phyloP scores from a whole-genome alignment of 2,329 filamentous ascomycete species.

The Penicillium sumatraense region DNA sequence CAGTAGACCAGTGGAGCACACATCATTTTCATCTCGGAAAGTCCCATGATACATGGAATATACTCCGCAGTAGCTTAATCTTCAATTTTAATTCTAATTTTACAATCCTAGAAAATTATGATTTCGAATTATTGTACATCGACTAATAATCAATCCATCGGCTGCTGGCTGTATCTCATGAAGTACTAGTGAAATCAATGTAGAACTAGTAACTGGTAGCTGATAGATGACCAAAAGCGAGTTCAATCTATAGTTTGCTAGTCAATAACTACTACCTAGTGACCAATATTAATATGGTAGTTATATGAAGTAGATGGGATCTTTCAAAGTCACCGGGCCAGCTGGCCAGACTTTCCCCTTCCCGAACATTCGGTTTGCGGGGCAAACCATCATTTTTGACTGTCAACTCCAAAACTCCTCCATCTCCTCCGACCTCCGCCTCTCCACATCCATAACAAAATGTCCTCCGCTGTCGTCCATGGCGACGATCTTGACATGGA shows the following conservation, averaged over 20 bases:
- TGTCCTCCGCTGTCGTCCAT: constrained; percentile 49
- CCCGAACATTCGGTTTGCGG: constrained; percentile 37
- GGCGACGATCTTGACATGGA: constrained; percentile 75
- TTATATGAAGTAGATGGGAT: too few species aligned
- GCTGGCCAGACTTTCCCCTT: constrained; percentile 32
- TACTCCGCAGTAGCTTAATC: neutral
- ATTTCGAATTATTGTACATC: too few species aligned
- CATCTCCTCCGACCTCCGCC: constrained; percentile 4
- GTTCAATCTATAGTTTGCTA: too few species aligned
- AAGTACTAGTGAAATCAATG: too few species aligned
- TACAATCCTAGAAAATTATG: too few species aligned
- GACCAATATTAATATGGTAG: too few species aligned
- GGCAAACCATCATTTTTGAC: constrained; percentile 24
- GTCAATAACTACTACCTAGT: too few species aligned
- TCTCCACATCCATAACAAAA: constrained; percentile 24
- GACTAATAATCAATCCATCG: neutral
- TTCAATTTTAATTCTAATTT: neutral
- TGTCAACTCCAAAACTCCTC: constrained; percentile 7
- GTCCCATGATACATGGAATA: neutral
- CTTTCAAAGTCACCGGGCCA: too few species aligned
- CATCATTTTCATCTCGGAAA: neutral
- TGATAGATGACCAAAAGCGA: too few species aligned
- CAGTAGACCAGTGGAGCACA: constrained; percentile 3
- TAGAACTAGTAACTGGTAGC: too few species aligned
- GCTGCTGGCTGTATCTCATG: too few species aligned